Evolutionary conservation across 306 rosid genomes (phyloP).

Genomic region (Senna tora): DNA sequence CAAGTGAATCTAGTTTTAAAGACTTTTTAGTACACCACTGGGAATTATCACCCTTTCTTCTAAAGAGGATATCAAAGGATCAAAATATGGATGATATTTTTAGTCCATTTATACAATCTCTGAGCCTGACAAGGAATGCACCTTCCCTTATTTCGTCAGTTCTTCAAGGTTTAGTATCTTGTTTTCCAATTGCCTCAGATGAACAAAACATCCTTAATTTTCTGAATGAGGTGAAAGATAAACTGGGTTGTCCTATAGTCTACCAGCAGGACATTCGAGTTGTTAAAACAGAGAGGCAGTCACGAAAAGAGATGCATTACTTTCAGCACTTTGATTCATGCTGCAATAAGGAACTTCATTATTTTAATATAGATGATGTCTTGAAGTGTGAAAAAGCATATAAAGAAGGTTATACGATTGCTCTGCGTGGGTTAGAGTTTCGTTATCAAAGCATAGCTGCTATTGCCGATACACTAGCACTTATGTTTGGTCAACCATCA

Average conservation of each 20-base stretch:
- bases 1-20: slow-evolving; percentile 51
- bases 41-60: slow-evolving; percentile 68
- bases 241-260: slow-evolving; percentile 71
- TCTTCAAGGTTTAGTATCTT: slow-evolving; percentile 63
- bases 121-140: slow-evolving; percentile 44
- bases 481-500: slow-evolving; percentile 85
- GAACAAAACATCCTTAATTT: slow-evolving; percentile 67
- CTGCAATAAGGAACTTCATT: slow-evolving; percentile 46
- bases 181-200: slow-evolving; percentile 82
- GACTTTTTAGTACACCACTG: slow-evolving; percentile 62
- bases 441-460: slow-evolving; percentile 65
- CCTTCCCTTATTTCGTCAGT: slow-evolving; percentile 61
- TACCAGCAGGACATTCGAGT: slow-evolving; percentile 82
- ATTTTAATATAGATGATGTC: slow-evolving; percentile 49
- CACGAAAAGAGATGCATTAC: slow-evolving; percentile 66
- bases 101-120: slow-evolving; percentile 45
- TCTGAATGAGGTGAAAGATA: slow-evolving; percentile 59
- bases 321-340: slow-evolving; percentile 49
- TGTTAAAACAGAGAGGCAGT: slow-evolving; percentile 59
- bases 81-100: slow-evolving; percentile 46
- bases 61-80: slow-evolving; percentile 38
- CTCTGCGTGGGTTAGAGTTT: slow-evolving; percentile 85
- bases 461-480: slow-evolving; percentile 70
- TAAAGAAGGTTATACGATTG: slow-evolving; percentile 76
- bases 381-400: slow-evolving; percentile 70